These are phyloP conservation scores for Penicillium riverlandense DNA, from an alignment of 495 filamentous ascomycete species.

Conservation along the genomic window DNA sequence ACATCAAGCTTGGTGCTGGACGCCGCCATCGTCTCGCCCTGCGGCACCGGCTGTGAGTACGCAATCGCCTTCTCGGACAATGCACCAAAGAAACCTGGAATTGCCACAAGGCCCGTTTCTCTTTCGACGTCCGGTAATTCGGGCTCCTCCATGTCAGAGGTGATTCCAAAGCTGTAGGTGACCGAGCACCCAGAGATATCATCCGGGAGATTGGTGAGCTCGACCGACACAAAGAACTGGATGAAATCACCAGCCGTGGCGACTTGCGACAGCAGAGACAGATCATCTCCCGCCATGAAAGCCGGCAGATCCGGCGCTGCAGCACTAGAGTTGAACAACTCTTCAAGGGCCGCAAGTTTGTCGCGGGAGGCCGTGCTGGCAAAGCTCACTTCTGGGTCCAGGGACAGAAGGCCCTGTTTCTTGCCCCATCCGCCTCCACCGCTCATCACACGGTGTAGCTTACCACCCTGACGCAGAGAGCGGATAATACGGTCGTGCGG, in stretches of 20 bases:
- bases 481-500: conserved; percentile 15
- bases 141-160: conserved; percentile 15
- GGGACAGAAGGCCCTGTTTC: conserved; percentile 74
- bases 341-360: conserved; percentile 9
- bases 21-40: conserved; percentile 3
- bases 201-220: conserved; percentile 5
- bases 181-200: neutral
- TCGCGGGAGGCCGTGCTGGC: conserved; percentile 4
- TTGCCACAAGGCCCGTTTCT: conserved; percentile 14
- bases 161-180: conserved; percentile 28
- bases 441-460: conserved; percentile 64
- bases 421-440: conserved; percentile 88
- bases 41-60: conserved; percentile 24
- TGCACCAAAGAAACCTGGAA: conserved; percentile 38
- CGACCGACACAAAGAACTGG: conserved; percentile 40
- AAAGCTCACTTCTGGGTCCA: conserved; percentile 62
- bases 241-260: conserved; percentile 41
- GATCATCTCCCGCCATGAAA: conserved; percentile 20
- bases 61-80: conserved; percentile 44
- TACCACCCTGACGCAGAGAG: conserved; percentile 36
- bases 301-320: conserved; percentile 9
- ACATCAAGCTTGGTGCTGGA: conserved; percentile 36
- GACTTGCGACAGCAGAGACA: conserved; percentile 36
- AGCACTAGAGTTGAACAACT: conserved; percentile 14
- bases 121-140: conserved; percentile 2